Evolutionary conservation across 148 eudicot species (phyloP).

Genomic region (Rhododendron ovatum): DNA sequence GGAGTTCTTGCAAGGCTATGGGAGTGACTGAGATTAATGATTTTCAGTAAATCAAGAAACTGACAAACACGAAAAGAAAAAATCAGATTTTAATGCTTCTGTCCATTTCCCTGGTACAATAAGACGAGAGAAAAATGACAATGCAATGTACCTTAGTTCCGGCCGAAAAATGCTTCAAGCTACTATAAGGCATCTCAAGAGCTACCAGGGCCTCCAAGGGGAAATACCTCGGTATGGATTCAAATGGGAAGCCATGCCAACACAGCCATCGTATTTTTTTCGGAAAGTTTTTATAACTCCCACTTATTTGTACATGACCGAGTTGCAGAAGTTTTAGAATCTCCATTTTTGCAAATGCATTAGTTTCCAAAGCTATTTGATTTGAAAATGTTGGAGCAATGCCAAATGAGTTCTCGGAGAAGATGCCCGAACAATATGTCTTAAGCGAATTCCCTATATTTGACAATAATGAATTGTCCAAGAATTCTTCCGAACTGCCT

Average conservation of each 20-base stretch:
- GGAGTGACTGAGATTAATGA: conserved; percentile 7
- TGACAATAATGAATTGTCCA: neutral
- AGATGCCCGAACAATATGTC: neutral
- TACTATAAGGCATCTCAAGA: conserved; percentile 7
- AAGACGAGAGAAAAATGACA: neutral
- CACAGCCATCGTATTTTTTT: neutral
- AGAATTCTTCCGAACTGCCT: neutral
- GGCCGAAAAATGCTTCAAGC: neutral
- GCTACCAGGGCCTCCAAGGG: neutral
- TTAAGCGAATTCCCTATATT: neutral
- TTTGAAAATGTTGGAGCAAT: neutral
- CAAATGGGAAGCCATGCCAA: conserved; percentile 4
- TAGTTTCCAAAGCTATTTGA: neutral
- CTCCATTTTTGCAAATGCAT: neutral
- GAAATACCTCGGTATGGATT: neutral
- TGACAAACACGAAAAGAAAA: neutral
- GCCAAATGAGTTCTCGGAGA: neutral
- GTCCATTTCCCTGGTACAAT: neutral
- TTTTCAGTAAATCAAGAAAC: neutral
- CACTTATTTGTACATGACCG: neutral
- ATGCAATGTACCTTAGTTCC: neutral
- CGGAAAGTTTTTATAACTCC: neutral
- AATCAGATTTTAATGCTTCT: neutral
- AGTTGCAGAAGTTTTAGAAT: neutral
- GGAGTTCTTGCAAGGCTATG: neutral